A percentile compares a stretch with the other conserved stretches of the same genome.
Conservation (phyloP, 2,329 filamentous ascomycete genomes). For the Pyricularia grisea region DNA sequence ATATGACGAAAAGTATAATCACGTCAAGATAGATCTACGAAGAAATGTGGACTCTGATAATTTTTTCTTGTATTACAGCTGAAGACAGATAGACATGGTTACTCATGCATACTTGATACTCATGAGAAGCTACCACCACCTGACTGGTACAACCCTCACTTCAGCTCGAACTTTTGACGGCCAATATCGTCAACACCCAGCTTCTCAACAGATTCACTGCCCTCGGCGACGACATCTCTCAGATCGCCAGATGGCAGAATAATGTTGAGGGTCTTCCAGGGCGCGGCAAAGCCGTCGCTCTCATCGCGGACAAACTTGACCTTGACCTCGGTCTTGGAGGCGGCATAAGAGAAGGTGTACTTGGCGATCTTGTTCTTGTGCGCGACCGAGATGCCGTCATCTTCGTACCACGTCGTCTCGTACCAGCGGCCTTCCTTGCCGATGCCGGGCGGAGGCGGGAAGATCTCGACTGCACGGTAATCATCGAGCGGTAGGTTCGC, state of each 20-base stretch:
- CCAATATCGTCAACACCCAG: neutral
- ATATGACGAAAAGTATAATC: neutral
- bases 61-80: neutral
- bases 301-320: constrained; percentile 21
- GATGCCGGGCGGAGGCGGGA: constrained; percentile 15
- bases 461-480: constrained; percentile 24
- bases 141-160: neutral
- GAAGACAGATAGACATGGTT: neutral
- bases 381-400: constrained; percentile 24
- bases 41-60: neutral
- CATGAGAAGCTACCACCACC: neutral
- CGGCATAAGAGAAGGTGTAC: constrained; percentile 20
- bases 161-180: constrained; percentile 1
- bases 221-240: constrained; percentile 12
- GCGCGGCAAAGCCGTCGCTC: constrained; percentile 20
- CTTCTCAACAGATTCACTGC: neutral
- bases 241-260: constrained; percentile 22
- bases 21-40: neutral
- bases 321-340: constrained; percentile 11
- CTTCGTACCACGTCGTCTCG: constrained; percentile 23
- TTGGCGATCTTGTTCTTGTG: constrained; percentile 21
- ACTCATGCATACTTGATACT: neutral
- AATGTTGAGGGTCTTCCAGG: constrained; percentile 22
- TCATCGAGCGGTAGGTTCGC: constrained; percentile 23
- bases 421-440: constrained; percentile 1